Evolutionary conservation across 2,329 filamentous ascomycete genomes (phyloP).

Genomic region (Blastomyces percursus): DNA sequence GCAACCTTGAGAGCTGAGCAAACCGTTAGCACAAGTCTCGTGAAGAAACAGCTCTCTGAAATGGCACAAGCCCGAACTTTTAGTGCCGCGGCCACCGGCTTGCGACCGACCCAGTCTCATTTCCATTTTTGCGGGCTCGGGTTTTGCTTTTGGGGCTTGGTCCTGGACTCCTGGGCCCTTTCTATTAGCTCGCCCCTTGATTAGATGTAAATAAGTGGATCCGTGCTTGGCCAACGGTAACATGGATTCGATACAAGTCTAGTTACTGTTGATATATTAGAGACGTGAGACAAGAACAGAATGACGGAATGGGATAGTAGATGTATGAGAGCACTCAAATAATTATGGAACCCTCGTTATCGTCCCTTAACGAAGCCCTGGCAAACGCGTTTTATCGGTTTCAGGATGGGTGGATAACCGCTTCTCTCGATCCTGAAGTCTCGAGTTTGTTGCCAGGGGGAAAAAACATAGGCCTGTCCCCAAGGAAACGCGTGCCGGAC

Average conservation of each 20-base stretch:
- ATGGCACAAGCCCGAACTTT: neutral
- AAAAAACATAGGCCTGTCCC: neutral
- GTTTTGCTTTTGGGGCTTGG: neutral
- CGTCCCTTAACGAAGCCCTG: neutral
- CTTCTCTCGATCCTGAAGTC: neutral
- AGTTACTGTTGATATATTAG: neutral
- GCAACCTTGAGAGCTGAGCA: neutral
- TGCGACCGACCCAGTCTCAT: slow-evolving; percentile 2
- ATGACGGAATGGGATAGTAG: neutral
- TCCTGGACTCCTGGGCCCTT: neutral
- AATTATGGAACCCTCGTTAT: neutral
- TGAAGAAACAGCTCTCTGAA: neutral
- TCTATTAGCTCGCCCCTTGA: neutral
- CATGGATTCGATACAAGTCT: neutral
- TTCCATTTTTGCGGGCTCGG: neutral
- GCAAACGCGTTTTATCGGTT: neutral
- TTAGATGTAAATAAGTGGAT: neutral
- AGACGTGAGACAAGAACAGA: neutral
- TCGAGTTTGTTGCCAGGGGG: neutral
- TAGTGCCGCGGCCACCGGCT: neutral
- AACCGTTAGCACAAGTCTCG: neutral
- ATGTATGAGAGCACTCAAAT: neutral
- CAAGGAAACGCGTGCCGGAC: neutral
- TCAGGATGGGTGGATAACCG: neutral
- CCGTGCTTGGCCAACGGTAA: neutral